These are phyloP conservation scores for Plenodomus biglobosus DNA, from an alignment of 2,329 filamentous ascomycete species.

Conservation along the genomic window DNA sequence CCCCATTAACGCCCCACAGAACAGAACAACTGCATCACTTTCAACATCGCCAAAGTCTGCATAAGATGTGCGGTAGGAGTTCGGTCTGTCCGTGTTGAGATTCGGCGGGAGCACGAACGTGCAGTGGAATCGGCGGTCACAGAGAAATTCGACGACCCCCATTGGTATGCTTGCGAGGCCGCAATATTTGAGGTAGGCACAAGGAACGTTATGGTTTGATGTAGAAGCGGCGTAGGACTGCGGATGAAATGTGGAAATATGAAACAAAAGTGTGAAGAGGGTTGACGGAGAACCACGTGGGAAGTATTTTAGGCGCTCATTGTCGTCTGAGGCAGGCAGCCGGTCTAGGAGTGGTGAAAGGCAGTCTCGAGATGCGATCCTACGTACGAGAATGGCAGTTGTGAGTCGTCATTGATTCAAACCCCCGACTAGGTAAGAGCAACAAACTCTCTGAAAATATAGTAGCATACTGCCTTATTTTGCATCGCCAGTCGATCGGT, in stretches of 20 bases:
- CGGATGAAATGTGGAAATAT: background rate
- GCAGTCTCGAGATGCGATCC: background rate
- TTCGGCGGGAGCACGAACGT: conserved; percentile 27
- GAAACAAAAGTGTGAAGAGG: conserved; percentile 1
- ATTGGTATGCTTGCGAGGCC: conserved; percentile 5
- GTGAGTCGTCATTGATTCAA: too few species aligned
- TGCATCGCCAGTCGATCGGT: too few species aligned
- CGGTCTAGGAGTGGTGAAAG: background rate
- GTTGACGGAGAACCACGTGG: background rate
- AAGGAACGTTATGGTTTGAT: background rate
- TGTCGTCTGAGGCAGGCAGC: background rate
- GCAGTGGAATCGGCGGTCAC: conserved; percentile 31
- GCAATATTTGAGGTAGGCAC: background rate
- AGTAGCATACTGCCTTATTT: too few species aligned
- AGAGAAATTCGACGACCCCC: conserved; percentile 32
- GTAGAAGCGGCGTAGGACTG: background rate
- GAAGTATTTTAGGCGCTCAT: background rate
- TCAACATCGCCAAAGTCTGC: conserved; percentile 32
- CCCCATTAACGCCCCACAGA: conserved; percentile 35
- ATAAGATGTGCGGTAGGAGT: conserved; percentile 31
- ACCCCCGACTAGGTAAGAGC: too few species aligned
- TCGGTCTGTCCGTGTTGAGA: conserved; percentile 15
- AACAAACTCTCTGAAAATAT: too few species aligned
- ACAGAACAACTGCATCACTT: conserved; percentile 33
- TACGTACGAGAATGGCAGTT: too few species aligned